Percentiles rank a stretch among this genome's conserved stretches.
These are phyloP conservation scores for Creolimax fragrantissima DNA, from an alignment of 78 protist species.

Conservation along the genomic window DNA sequence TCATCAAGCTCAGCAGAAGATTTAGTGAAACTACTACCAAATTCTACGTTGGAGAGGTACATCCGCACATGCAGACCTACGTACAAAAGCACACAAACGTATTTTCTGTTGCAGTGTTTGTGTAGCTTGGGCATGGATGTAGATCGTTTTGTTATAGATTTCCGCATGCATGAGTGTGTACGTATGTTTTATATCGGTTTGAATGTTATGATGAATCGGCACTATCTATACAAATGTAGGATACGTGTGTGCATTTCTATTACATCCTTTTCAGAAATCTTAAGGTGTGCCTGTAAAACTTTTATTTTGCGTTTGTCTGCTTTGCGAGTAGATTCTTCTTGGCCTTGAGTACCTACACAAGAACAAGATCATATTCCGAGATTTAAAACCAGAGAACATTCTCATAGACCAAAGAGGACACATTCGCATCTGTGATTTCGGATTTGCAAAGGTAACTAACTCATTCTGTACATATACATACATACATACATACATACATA, in stretches of 20 bases:
- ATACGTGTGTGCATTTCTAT: not conserved
- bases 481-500: too few relatives aligned
- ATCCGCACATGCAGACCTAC: too few relatives aligned
- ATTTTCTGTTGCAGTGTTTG: too few relatives aligned
- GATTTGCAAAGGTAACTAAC: conserved; percentile 83
- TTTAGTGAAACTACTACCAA: conserved; percentile 19
- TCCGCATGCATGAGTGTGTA: too few relatives aligned
- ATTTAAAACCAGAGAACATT: conserved; percentile 47
- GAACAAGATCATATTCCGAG: conserved; percentile 50
- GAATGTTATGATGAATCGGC: not conserved
- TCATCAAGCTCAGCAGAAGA: conserved; percentile 35
- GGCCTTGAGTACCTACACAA: not conserved
- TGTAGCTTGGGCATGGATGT: too few relatives aligned
- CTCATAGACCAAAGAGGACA: not conserved
- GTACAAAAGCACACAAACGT: too few relatives aligned
- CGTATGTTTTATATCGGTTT: not conserved
- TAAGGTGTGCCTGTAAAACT: not conserved
- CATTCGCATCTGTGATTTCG: conserved; percentile 84
- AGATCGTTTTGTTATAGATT: too few relatives aligned
- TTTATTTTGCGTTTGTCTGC: not conserved
- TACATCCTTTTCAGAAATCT: not conserved
- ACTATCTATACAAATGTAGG: not conserved
- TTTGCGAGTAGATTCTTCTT: not conserved
- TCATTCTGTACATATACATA: too few relatives aligned
- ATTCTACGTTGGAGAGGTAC: not conserved